Base-by-base conservation (phyloP, 495 filamentous ascomycete genomes). In the Penicillium fimorum region DNA sequence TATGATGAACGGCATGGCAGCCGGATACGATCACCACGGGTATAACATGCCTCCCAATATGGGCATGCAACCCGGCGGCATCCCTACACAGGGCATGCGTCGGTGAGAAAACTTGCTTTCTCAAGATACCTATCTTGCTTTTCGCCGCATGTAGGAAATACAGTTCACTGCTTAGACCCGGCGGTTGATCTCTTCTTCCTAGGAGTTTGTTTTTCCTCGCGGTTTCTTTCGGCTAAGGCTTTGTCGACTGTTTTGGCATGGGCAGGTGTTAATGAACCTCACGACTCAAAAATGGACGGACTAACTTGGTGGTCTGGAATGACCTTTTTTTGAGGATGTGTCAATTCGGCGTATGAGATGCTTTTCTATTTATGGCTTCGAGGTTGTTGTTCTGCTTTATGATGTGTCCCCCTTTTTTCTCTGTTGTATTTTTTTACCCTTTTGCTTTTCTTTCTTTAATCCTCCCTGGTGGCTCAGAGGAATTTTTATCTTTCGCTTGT, bases 1-100 rank as follows among this genome's bases (percentile, higher is more conserved):
- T 10, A 84, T 82, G 63, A 86, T 92, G 84, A 79, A 81, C 56
- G 80, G 83, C 53, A 70, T 77, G 66, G 58, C 68, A 9, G 50
- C 71, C 32, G 74, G 71, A 35, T 77, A 61, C 38, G 74, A 77
- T 2, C 63, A 60, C 7, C 71, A 75, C 46, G 70, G 66, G 3
- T 75, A 76, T 48, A 68, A 64, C 53, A 70, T 76, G 61, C 56
- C 73, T 32, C 57, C 55, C 32, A 60, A 63, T 27, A 74, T 76
- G 74, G 74, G 62, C 41, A 76, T 76, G 72, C 73, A 70, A 57
- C 67, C 66, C 5, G 72, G 73, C 53, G 65, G 54, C 20, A 76
- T 76, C n/a, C 68, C 72, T 18, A 41, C 73, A 29, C 74, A 76
- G 58, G 72, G 66, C 46, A 68, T 76, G 59, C 74, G 74, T 41